These are phyloP conservation scores for Noccaea caerulescens DNA, from an alignment of 345 rosid species.

Conservation along the genomic window DNA sequence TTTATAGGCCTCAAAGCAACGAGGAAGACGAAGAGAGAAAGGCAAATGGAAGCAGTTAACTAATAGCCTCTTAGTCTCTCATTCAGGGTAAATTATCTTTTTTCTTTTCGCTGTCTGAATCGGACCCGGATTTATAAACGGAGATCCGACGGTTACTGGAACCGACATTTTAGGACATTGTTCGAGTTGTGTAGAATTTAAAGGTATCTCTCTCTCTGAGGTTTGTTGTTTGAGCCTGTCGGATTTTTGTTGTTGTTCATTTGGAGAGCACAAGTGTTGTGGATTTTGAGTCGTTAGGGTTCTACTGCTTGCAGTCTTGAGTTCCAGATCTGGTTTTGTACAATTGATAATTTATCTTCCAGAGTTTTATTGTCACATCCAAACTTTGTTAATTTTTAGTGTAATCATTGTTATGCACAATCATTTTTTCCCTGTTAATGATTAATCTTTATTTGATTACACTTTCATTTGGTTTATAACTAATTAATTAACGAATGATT, in stretches of 20 bases:
- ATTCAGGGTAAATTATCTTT: conserved; percentile 13
- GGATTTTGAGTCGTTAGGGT: conserved; percentile 46
- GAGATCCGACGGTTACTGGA: conserved; percentile 41
- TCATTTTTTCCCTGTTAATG: background rate
- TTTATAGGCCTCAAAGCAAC: conserved; percentile 6
- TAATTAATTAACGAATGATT: background rate
- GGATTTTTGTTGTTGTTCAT: conserved; percentile 17
- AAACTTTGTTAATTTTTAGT: background rate
- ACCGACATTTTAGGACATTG: conserved; percentile 29
- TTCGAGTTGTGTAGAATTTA: conserved; percentile 10
- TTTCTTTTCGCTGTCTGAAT: conserved; percentile 6
- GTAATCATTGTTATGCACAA: conserved; percentile 11
- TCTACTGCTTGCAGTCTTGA: conserved; percentile 46
- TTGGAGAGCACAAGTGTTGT: conserved; percentile 46
- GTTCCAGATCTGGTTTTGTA: conserved; percentile 63
- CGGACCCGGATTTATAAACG: conserved; percentile 17
- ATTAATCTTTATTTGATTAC: conserved; percentile 15
- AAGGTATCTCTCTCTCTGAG: conserved; percentile 23
- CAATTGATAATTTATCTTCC: background rate
- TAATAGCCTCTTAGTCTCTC: conserved; percentile 20
- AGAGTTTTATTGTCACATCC: conserved; percentile 1
- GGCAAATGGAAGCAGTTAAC: conserved; percentile 26
- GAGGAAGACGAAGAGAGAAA: conserved; percentile 10
- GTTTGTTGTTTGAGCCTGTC: conserved; percentile 25
- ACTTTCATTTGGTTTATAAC: background rate